phyloP scores from a whole-genome alignment of 1,284 basidiomycete genomes.

The Acaromyces ingoldii region DNA sequence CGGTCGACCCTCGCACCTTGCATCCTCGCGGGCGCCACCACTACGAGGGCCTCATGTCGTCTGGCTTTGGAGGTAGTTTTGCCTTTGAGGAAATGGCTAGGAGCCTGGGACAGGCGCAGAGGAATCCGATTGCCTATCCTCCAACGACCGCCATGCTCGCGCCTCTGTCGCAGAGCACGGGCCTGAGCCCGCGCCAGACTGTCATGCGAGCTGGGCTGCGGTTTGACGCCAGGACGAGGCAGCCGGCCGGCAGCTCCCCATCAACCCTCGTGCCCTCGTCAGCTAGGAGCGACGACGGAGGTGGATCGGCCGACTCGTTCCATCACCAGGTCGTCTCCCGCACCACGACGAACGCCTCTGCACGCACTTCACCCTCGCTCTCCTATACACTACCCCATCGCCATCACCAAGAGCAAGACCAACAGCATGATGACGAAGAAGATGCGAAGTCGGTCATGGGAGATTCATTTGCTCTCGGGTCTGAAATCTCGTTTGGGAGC shows the following conservation, averaged over 20 bases:
- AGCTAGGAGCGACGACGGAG: neutral
- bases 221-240: slow-evolving; percentile 2
- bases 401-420: slow-evolving; percentile 16
- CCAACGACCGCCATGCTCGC: slow-evolving; percentile 45
- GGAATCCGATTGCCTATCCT: slow-evolving; percentile 24
- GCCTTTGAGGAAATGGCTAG: slow-evolving; percentile 49
- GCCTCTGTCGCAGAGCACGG: slow-evolving; percentile 41
- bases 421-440: neutral
- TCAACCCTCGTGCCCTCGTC: neutral
- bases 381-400: no score
- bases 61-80: slow-evolving; percentile 40
- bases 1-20: slow-evolving; percentile 6
- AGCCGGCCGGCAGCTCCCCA: neutral
- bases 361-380: slow-evolving; percentile 33
- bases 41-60: slow-evolving; percentile 20
- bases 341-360: slow-evolving; percentile 18
- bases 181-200: slow-evolving; percentile 21
- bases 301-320: neutral
- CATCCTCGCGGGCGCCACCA: slow-evolving; percentile 11
- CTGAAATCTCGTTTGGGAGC: slow-evolving; percentile 37
- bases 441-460: neutral
- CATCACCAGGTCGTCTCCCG: neutral
- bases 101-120: slow-evolving; percentile 24
- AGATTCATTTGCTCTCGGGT: slow-evolving; percentile 35
- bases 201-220: neutral